Evolutionary conservation across 495 filamentous ascomycete genomes (phyloP).

Genomic region (Cairneyella variabilis): DNA sequence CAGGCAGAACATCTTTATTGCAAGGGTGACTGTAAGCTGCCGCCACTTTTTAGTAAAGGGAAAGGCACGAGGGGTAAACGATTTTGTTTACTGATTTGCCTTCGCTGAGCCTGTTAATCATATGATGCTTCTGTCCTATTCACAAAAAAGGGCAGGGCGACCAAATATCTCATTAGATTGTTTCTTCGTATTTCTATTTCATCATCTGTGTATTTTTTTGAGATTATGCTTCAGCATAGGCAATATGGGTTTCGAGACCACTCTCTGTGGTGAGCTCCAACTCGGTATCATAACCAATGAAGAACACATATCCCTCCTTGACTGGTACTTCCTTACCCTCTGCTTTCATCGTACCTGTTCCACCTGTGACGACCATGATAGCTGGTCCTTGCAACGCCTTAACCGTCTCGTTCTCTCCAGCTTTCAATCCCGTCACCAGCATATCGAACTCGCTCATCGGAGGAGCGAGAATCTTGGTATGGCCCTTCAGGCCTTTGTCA

Average conservation of each 20-base stretch:
- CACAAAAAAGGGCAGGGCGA: too few relatives aligned
- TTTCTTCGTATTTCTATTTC: too few relatives aligned
- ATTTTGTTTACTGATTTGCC: too few relatives aligned
- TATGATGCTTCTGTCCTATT: too few relatives aligned
- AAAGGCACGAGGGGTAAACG: too few relatives aligned
- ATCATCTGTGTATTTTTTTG: too few relatives aligned
- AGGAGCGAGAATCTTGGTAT: conserved; percentile 59
- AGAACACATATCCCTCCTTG: conserved; percentile 64
- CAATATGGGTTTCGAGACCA: conserved; percentile 15
- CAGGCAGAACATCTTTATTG: too few relatives aligned
- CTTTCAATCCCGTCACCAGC: conserved; percentile 53
- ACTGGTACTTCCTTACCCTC: conserved; percentile 50
- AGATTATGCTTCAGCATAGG: conserved; percentile 20
- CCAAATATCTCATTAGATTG: too few relatives aligned
- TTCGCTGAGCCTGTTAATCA: too few relatives aligned
- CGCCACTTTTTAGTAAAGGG: too few relatives aligned
- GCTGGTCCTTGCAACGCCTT: conserved; percentile 56
- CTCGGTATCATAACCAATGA: conserved; percentile 42
- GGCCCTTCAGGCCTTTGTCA: conserved; percentile 50
- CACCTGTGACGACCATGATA: conserved; percentile 61
- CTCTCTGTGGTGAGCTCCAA: conserved; percentile 15
- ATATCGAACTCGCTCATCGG: conserved; percentile 73
- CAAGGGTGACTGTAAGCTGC: too few relatives aligned
- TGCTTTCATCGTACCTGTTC: conserved; percentile 54
- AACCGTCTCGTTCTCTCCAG: conserved; percentile 56